A percentile compares a stretch with the other conserved stretches of the same genome.
Evolutionary conservation across 345 rosid genomes (phyloP).

Genomic region (Zanthoxylum bungeanum): DNA sequence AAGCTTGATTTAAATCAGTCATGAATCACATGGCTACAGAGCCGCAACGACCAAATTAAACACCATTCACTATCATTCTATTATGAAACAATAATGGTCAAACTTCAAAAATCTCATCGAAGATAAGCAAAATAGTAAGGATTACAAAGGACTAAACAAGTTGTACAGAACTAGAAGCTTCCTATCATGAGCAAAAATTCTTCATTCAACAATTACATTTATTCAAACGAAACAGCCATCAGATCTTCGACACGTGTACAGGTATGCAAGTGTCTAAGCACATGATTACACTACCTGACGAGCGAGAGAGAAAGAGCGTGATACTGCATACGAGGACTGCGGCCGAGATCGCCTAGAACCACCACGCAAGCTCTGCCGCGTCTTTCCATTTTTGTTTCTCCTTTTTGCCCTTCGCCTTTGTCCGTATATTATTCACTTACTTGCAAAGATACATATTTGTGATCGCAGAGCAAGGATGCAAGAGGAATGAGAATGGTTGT

Average conservation of each 20-base stretch:
- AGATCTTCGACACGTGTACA: too few relatives aligned
- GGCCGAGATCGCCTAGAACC: constrained; percentile 92
- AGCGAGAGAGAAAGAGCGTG: constrained; percentile 94
- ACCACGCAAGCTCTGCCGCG: constrained; percentile 91
- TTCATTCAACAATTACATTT: not conserved
- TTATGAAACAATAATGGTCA: too few relatives aligned
- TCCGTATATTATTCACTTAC: too few relatives aligned
- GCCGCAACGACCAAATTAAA: too few relatives aligned
- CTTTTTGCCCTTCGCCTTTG: not conserved
- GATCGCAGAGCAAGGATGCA: too few relatives aligned
- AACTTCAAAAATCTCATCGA: not conserved
- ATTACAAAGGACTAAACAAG: not conserved
- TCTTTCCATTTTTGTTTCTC: constrained; percentile 34
- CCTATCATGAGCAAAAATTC: not conserved
- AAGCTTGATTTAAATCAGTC: not conserved
- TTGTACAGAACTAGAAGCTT: not conserved
- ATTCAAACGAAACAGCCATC: not conserved
- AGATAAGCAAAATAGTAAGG: not conserved
- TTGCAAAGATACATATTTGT: too few relatives aligned
- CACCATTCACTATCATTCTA: too few relatives aligned
- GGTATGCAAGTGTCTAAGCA: not conserved
- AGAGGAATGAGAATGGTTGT: too few relatives aligned
- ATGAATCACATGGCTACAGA: not conserved
- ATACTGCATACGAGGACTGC: constrained; percentile 98
- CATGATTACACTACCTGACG: constrained; percentile 52